These are phyloP conservation scores for Syncephalastrum sp. DNA, from an alignment of 371 early-diverging fungal genomes.

Conservation along the genomic window DNA sequence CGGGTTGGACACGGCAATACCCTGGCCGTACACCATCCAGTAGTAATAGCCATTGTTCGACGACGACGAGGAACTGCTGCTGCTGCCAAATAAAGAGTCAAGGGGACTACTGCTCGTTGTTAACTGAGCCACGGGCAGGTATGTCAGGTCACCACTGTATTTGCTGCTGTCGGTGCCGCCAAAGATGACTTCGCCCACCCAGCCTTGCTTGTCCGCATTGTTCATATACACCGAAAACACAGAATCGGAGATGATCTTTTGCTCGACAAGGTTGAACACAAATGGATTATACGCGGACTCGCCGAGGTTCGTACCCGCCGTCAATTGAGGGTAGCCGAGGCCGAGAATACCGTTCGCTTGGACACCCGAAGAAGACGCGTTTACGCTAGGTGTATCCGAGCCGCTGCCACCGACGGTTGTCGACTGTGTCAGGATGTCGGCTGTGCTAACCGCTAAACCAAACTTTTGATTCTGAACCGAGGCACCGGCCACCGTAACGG, in stretches of 20 bases:
- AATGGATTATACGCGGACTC: constrained; percentile 33
- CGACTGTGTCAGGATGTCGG: constrained; percentile 34
- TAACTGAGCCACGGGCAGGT: constrained; percentile 35
- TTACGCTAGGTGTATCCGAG: constrained; percentile 5
- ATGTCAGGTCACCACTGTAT: constrained; percentile 52
- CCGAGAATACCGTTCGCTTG: constrained; percentile 45
- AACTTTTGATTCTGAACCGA: constrained; percentile 38
- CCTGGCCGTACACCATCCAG: constrained; percentile 49
- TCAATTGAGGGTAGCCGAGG: constrained; percentile 38
- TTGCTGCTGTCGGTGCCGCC: constrained; percentile 56
- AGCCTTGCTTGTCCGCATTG: constrained; percentile 21
- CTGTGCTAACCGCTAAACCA: constrained; percentile 32
- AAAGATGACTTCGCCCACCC: constrained; percentile 58
- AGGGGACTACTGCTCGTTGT: constrained; percentile 8
- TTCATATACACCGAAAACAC: constrained; percentile 44
- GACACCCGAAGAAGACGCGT: constrained; percentile 5
- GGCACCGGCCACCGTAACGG: constrained; percentile 32
- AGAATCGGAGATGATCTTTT: constrained; percentile 32
- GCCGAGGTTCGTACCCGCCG: constrained; percentile 26
- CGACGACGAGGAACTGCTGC: neutral
- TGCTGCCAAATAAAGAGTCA: constrained; percentile 6
- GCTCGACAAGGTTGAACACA: constrained; percentile 35
- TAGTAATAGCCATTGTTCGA: constrained; percentile 27
- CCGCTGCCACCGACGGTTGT: constrained; percentile 20
- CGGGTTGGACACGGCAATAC: constrained; percentile 21